Base-by-base conservation (phyloP, 2,329 filamentous ascomycete genomes). In the Penicillium fuscoglaucum region DNA sequence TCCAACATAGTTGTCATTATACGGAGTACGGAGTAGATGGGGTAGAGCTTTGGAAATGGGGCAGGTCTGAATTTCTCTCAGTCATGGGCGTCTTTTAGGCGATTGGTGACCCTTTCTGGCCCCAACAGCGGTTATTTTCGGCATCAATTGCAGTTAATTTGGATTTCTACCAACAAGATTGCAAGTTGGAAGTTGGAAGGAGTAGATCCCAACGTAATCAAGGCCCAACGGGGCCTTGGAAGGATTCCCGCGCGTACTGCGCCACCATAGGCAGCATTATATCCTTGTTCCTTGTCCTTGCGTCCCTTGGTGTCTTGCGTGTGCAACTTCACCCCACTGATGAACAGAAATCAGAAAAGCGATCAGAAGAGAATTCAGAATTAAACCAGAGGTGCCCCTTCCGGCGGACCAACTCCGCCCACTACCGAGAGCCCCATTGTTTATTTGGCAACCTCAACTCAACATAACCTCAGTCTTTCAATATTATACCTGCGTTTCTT, bases 251-350 rank as follows among this genome's bases (percentile, higher is more conserved):
- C 24, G 26, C 57, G 57, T 45, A 63, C 64, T 67, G 60, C 66
- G 66, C 66, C 66, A 67, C 66, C 35, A 61, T 60, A 62, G 61
- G 60, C 65, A 66, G 50, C 57, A 60, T 62, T 56, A 61, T 60
- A 46, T 56, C 26, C 44, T 43, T 48, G 44, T 21, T 40, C 52
- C 48, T 50, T 48, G 39, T 58, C 60, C 60, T 64, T 67, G 59
- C 58, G 19, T 61, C 43, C 39, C 47, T 60, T 52, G 53, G 47
- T 45, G 44, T 59, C 17, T 50, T 9, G 46, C 29, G 9, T 21
- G 29, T 48, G 48, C 43, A 47, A 46, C 54, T 52, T 37, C 17
- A 44, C 4, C 17, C 28, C 47, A 15, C n/a, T 29, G 24, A 28
- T 28, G 17, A 19, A 51, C 10, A 29, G n/a, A 51, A 33, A 19